Evolutionary conservation across 345 rosid species (phyloP).

Genomic region (Heritiera fomes): DNA sequence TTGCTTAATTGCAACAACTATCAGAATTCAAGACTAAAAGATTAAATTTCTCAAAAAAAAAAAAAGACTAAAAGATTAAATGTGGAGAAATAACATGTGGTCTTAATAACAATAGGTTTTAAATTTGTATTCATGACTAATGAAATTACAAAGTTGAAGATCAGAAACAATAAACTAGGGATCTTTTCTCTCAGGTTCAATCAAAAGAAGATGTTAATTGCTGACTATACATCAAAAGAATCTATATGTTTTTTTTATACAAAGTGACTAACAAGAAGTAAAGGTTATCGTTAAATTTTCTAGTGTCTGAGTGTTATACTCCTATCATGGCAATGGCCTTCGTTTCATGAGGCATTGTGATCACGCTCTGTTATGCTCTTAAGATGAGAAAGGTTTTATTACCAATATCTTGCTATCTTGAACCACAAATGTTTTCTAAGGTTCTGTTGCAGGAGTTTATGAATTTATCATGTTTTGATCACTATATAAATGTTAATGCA

Average conservation of each 20-base stretch:
- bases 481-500: constrained; percentile 31
- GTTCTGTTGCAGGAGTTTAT: not conserved
- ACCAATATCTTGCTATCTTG: constrained; percentile 1
- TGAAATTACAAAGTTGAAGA: not conserved
- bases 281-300: not conserved
- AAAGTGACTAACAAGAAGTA: not conserved
- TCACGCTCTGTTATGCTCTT: not conserved
- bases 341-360: not conserved
- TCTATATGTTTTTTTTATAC: not conserved
- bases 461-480: not conserved
- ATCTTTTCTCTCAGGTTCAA: not conserved
- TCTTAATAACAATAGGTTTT: not conserved
- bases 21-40: not conserved
- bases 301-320: not conserved
- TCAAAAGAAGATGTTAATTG: not conserved
- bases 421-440: not conserved
- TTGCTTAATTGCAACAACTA: not conserved
- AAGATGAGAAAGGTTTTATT: not conserved
- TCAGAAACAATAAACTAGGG: not conserved
- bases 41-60: not conserved
- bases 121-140: not conserved
- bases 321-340: not conserved
- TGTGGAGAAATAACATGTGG: not conserved
- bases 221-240: not conserved
- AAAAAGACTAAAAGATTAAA: not conserved